Evolutionary conservation across 805 yeast species (phyloP).

Genomic region (Hanseniaspora taiwanica): DNA sequence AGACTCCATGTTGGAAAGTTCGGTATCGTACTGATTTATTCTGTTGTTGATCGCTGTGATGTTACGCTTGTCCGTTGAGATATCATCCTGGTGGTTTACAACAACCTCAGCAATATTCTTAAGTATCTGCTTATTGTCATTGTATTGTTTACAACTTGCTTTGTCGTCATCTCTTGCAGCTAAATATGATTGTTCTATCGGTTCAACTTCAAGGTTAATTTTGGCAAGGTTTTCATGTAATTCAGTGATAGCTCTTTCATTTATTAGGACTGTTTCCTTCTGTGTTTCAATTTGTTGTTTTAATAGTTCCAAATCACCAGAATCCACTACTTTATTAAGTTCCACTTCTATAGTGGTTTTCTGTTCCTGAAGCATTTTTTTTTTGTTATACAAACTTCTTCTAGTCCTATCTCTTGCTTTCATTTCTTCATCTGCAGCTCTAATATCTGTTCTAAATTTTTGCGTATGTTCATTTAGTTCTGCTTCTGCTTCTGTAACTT

Average conservation of each 20-base stretch:
- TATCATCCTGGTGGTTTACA: constrained; percentile 12
- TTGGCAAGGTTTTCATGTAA: constrained; percentile 12
- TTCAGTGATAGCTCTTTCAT: constrained; percentile 16
- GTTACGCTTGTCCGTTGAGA: constrained; percentile 7
- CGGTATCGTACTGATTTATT: neutral
- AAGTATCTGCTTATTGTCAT: constrained; percentile 10
- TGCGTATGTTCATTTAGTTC: neutral
- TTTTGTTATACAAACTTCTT: constrained; percentile 15
- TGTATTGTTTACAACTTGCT: constrained; percentile 7
- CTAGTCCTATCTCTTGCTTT: constrained; percentile 24
- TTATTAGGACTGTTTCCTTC: constrained; percentile 15
- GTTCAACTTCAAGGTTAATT: constrained; percentile 11
- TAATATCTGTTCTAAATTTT: neutral
- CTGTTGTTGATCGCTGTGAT: neutral
- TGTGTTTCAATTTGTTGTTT: constrained; percentile 14
- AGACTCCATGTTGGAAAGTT: constrained; percentile 1
- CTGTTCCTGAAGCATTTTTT: constrained; percentile 17
- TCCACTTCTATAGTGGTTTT: constrained; percentile 15
- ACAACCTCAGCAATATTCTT: constrained; percentile 14
- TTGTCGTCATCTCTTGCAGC: constrained; percentile 8
- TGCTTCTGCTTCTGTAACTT: constrained; percentile 6
- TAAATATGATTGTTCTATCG: constrained; percentile 11
- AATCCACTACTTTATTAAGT: constrained; percentile 18
- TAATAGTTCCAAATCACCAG: constrained; percentile 16
- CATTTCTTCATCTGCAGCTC: constrained; percentile 13